phyloP scores from a whole-genome alignment of 169 alveolate species.

The Pseudocohnilembus persalinus region DNA sequence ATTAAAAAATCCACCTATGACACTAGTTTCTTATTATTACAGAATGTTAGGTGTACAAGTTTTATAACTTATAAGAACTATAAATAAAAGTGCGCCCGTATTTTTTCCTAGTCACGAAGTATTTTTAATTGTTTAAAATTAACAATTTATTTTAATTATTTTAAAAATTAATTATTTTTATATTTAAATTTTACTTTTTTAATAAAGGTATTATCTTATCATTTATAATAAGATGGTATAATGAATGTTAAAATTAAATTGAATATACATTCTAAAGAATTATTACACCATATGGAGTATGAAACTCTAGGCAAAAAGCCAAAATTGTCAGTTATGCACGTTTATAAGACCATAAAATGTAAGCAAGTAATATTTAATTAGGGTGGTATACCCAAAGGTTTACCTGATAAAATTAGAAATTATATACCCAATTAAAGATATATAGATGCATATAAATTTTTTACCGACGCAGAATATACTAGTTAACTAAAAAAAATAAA shows the following conservation, averaged over 20 bases:
- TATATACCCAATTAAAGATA: background rate
- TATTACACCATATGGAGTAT: background rate
- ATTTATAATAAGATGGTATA: background rate
- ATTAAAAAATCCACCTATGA: background rate
- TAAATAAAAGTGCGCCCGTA: background rate
- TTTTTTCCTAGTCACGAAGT: background rate
- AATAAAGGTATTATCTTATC: too few species aligned
- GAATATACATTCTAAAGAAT: background rate
- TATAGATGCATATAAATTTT: background rate
- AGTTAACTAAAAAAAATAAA: too few species aligned
- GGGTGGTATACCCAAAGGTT: background rate
- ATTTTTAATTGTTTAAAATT: too few species aligned
- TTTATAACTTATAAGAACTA: constrained; percentile 1
- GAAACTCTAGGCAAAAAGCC: too few species aligned
- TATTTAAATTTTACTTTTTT: too few species aligned
- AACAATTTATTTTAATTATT: background rate
- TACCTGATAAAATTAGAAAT: background rate
- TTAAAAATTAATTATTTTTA: too few species aligned
- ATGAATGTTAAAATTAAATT: too few species aligned
- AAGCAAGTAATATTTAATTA: too few species aligned
- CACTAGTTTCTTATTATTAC: background rate
- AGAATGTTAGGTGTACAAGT: constrained; percentile 1
- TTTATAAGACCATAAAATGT: background rate
- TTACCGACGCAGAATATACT: background rate
- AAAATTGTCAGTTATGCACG: background rate